Evolutionary conservation across 768 basidiomycete species (phyloP).

Genomic region (Amanita subjunquillea): DNA sequence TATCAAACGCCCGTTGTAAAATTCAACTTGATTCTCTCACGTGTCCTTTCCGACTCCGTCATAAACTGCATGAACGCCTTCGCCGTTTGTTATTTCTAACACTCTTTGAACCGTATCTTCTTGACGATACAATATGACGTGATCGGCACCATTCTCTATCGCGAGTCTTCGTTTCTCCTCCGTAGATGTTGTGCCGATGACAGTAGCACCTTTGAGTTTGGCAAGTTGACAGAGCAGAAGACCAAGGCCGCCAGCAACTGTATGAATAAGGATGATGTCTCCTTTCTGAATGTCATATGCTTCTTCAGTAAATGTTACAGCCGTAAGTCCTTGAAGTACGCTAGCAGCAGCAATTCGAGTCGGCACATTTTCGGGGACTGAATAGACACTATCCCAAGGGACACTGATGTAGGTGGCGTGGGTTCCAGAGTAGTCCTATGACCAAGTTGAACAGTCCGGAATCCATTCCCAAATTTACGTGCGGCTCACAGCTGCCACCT

Average conservation of each 20-base stretch:
- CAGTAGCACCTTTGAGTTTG: conserved; percentile 67
- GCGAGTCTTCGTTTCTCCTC: conserved; percentile 76
- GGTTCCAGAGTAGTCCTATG: conserved; percentile 29
- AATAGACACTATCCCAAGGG: conserved; percentile 49
- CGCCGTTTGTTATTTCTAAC: conserved; percentile 63
- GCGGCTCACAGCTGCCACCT: conserved; percentile 57
- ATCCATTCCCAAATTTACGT: background rate
- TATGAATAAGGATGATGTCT: conserved; percentile 79
- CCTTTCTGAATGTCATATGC: conserved; percentile 75
- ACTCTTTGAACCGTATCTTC: conserved; percentile 71
- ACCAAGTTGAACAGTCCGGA: background rate
- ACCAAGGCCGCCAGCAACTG: conserved; percentile 86
- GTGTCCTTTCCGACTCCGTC: conserved; percentile 98
- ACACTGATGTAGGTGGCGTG: conserved; percentile 69
- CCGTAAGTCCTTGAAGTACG: conserved; percentile 70
- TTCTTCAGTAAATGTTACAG: conserved; percentile 70
- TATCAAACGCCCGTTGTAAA: conserved; percentile 35
- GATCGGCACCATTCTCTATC: conserved; percentile 68
- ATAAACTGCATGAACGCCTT: conserved; percentile 79
- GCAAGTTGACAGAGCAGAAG: conserved; percentile 59
- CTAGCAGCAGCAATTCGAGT: conserved; percentile 57
- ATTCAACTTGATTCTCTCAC: conserved; percentile 27
- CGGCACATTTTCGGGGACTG: conserved; percentile 55
- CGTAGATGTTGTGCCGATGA: conserved; percentile 90
- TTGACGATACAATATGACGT: conserved; percentile 74